Percentiles rank a stretch among this genome's conserved stretches.
These are phyloP conservation scores for Ophioceras dolichostomum DNA, from an alignment of 2,329 filamentous ascomycete genomes.

Conservation along the genomic window DNA sequence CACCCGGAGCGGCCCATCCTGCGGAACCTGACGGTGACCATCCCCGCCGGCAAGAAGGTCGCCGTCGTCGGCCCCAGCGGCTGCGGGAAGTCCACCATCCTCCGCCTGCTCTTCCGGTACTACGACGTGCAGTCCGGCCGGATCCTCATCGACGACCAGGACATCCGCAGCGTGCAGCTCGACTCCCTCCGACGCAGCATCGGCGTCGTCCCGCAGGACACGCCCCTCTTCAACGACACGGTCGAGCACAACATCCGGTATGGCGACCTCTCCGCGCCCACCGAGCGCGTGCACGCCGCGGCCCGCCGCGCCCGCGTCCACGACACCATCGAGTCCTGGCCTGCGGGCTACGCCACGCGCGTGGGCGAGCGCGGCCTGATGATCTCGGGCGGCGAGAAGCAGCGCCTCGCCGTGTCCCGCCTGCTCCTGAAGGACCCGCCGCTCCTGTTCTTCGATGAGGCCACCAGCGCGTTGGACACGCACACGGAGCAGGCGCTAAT, in stretches of 20 bases:
- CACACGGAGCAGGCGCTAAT: conserved; percentile 86
- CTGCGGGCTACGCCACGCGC: conserved; percentile 80
- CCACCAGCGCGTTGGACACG: conserved; percentile 12
- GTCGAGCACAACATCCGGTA: conserved; percentile 95
- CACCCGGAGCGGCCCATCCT: conserved; percentile 77
- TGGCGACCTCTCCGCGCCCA: conserved; percentile 64
- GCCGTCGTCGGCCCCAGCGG: conserved; percentile 91
- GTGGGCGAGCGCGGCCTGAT: conserved; percentile 44
- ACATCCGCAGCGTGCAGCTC: conserved; percentile 70
- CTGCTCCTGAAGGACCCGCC: conserved; percentile 24
- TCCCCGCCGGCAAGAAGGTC: conserved; percentile 91
- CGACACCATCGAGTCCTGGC: conserved; percentile 66
- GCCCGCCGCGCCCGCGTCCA: conserved; percentile 77
- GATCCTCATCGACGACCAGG: conserved; percentile 87
- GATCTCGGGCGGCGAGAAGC: conserved; percentile 43
- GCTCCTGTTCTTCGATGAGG: conserved; percentile 20
- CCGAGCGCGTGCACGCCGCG: conserved; percentile 62
- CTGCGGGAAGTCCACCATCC: conserved; percentile 89
- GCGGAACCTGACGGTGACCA: conserved; percentile 71
- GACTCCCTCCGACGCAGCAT: conserved; percentile 77
- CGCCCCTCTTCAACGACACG: conserved; percentile 91
- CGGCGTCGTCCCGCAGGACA: conserved; percentile 94
- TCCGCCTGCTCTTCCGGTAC: conserved; percentile 84
- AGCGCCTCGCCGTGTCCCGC: conserved; percentile 37
- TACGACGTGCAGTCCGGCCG: conserved; percentile 81